Evolutionary conservation across 2,329 filamentous ascomycete species (phyloP).

Genomic region (Ophiocordyceps sinensis): DNA sequence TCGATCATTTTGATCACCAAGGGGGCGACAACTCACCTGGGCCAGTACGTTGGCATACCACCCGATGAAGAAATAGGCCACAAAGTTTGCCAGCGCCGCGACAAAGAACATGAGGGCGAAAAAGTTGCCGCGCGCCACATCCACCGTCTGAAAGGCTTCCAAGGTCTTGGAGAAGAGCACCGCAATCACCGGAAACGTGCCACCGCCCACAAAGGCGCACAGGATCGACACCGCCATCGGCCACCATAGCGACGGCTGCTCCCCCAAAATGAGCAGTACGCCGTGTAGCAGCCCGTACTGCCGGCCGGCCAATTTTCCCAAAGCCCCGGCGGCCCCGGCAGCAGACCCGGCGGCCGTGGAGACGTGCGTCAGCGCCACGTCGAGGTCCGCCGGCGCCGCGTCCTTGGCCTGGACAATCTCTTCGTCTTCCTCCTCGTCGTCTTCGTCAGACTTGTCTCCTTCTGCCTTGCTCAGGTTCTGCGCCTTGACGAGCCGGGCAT

Average conservation of each 20-base stretch:
- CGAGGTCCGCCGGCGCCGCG: constrained; percentile 11
- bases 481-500: constrained; percentile 32
- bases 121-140: constrained; percentile 29
- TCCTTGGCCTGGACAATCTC: not conserved
- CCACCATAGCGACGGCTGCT: constrained; percentile 15
- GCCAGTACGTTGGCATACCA: constrained; percentile 21
- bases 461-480: constrained; percentile 19
- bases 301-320: not conserved
- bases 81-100: constrained; percentile 29
- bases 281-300: constrained; percentile 14
- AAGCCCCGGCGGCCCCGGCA: constrained; percentile 2
- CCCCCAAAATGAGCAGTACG: constrained; percentile 14
- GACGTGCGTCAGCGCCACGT: constrained; percentile 7
- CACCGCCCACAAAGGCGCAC: constrained; percentile 15
- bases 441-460: constrained; percentile 5
- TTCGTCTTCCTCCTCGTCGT: constrained; percentile 22
- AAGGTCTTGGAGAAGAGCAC: constrained; percentile 24
- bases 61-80: constrained; percentile 25
- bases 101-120: constrained; percentile 43
- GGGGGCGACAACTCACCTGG: constrained; percentile 13
- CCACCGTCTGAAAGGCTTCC: constrained; percentile 18
- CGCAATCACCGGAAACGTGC: constrained; percentile 24
- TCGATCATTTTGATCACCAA: too few species aligned
- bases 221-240: constrained; percentile 8
- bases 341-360: constrained; percentile 9